These are phyloP conservation scores for Paecilomyces niveus DNA, from an alignment of 2,329 filamentous ascomycete species.

Conservation along the genomic window DNA sequence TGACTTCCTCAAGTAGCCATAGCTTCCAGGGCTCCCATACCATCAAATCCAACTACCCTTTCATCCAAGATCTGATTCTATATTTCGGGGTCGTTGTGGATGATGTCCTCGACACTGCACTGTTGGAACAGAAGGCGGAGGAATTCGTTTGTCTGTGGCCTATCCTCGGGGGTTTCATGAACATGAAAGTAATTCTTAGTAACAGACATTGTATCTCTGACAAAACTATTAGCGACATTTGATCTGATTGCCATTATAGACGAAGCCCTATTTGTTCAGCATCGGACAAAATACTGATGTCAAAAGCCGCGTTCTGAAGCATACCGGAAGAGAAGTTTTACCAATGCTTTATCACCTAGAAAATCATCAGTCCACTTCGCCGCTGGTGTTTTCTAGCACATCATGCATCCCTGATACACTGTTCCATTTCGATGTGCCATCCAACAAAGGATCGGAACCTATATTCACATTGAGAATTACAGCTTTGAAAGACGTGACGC, in stretches of 20 bases:
- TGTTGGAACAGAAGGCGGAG: not conserved
- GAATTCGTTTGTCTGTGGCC: not conserved
- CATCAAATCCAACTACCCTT: not conserved
- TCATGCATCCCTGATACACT: not conserved
- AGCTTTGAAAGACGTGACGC: not conserved
- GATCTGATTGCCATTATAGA: not conserved
- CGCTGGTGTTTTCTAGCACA: not conserved
- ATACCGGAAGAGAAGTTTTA: not conserved
- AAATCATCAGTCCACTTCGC: not conserved
- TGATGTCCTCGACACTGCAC: not conserved
- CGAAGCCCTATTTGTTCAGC: not conserved
- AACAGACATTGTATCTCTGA: not conserved
- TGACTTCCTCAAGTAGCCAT: not conserved
- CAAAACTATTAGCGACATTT: not conserved
- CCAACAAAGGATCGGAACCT: not conserved
- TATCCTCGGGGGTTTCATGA: not conserved
- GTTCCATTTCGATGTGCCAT: not conserved
- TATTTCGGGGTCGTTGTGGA: not conserved
- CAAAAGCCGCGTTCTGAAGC: not conserved
- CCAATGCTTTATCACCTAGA: not conserved
- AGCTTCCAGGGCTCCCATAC: not conserved
- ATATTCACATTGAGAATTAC: not conserved
- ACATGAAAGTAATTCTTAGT: not conserved
- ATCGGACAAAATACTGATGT: not conserved
- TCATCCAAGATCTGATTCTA: not conserved